These are phyloP conservation scores for Dactylellina drechsleri DNA, from an alignment of 2,329 filamentous ascomycete genomes.

Conservation along the genomic window DNA sequence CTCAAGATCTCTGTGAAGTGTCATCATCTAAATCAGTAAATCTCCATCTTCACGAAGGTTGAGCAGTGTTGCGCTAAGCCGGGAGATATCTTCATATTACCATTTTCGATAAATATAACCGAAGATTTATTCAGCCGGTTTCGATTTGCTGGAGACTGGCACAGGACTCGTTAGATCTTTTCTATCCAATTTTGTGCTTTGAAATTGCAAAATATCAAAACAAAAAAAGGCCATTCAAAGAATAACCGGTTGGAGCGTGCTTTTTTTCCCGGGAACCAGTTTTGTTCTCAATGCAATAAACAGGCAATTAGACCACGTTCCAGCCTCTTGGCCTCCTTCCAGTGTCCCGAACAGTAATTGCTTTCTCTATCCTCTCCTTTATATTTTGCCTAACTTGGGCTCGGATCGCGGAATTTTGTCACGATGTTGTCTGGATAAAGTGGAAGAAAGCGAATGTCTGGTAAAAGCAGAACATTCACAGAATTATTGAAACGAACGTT, in stretches of 20 bases:
- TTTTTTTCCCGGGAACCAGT: slow-evolving; percentile 49
- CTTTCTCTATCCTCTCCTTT: slow-evolving; percentile 8
- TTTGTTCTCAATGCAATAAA: slow-evolving; percentile 46
- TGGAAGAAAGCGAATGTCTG: slow-evolving; percentile 19
- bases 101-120: too few species aligned
- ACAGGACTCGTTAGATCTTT: too few species aligned
- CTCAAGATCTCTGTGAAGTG: slow-evolving; percentile 12
- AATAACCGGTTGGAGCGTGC: slow-evolving; percentile 32
- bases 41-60: neutral
- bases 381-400: slow-evolving; percentile 49
- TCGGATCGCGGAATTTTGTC: slow-evolving; percentile 10
- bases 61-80: slow-evolving; percentile 34
- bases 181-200: too few species aligned
- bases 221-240: neutral
- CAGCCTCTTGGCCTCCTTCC: slow-evolving; percentile 23
- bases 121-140: slow-evolving; percentile 34
- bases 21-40: slow-evolving; percentile 26
- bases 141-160: too few species aligned
- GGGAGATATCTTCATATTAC: slow-evolving; percentile 25
- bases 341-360: slow-evolving; percentile 23
- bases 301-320: slow-evolving; percentile 50
- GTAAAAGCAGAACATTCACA: neutral
- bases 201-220: too few species aligned
- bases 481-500: too few species aligned
- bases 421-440: slow-evolving; percentile 38